Evolutionary conservation across 345 rosid species (phyloP).

Genomic region (rapeseed (Brassica napus)): DNA sequence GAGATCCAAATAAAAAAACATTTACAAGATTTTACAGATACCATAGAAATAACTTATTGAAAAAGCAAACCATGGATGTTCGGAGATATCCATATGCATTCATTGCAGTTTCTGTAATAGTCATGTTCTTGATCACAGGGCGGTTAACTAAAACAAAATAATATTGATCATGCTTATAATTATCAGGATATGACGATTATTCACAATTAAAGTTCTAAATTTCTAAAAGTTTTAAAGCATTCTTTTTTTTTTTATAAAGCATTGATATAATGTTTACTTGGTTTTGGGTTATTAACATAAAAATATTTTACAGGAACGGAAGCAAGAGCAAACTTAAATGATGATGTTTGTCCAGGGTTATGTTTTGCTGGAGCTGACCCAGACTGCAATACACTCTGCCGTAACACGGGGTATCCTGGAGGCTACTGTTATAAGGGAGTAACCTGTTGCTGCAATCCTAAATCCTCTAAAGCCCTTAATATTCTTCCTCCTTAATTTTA

Average conservation of each 20-base stretch:
- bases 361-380: conserved; percentile 7
- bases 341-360: conserved; percentile 2
- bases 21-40: neutral
- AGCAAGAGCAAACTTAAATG: conserved; percentile 6
- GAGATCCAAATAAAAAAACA: neutral
- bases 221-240: neutral
- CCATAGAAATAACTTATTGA: neutral
- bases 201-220: too few species aligned
- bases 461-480: neutral
- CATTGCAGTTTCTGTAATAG: neutral
- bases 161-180: neutral
- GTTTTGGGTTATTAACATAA: neutral
- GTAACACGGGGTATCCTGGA: neutral
- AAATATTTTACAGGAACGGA: conserved; percentile 5
- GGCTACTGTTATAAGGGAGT: conserved; percentile 1
- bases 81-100: neutral
- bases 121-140: conserved; percentile 20
- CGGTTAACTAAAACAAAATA: neutral
- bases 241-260: neutral
- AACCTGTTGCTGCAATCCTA: conserved; percentile 18
- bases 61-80: neutral
- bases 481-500: neutral
- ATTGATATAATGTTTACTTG: neutral
- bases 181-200: conserved; percentile 1
- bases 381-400: conserved; percentile 17